A percentile compares a stretch with the other conserved stretches of the same genome.
These are phyloP conservation scores for Penicillium coffeae DNA, from an alignment of 495 filamentous ascomycete genomes.

Conservation along the genomic window DNA sequence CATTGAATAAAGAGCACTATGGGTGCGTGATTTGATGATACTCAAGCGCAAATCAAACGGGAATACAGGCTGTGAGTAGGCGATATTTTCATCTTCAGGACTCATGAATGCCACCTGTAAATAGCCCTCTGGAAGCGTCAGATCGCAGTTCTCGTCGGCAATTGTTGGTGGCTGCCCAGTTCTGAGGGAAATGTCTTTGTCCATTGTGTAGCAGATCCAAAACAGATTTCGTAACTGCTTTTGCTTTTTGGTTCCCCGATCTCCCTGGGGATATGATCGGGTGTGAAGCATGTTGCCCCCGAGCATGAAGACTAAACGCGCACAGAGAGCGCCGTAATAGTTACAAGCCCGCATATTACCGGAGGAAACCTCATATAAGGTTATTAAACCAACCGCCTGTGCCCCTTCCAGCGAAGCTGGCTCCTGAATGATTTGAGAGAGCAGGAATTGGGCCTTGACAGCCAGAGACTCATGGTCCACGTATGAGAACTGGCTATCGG, in stretches of 20 bases:
- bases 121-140: slow-evolving; percentile 47
- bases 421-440: slow-evolving; percentile 41
- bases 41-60: slow-evolving; percentile 47
- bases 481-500: neutral
- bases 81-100: slow-evolving; percentile 19
- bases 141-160: slow-evolving; percentile 50
- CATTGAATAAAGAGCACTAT: slow-evolving; percentile 46
- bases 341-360: slow-evolving; percentile 44
- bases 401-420: slow-evolving; percentile 32
- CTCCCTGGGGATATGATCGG: neutral
- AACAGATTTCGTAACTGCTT: slow-evolving; percentile 46
- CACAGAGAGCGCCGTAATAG: slow-evolving; percentile 39
- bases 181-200: slow-evolving; percentile 49
- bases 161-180: slow-evolving; percentile 51
- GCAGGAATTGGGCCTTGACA: slow-evolving; percentile 34
- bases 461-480: slow-evolving; percentile 33
- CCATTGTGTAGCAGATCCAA: slow-evolving; percentile 51
- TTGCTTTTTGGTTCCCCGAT: slow-evolving; percentile 15
- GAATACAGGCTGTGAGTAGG: slow-evolving; percentile 32
- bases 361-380: slow-evolving; percentile 38
- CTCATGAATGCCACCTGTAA: slow-evolving; percentile 29
- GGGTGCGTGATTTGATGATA: slow-evolving; percentile 48
- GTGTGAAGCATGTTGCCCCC: slow-evolving; percentile 33
- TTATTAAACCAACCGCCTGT: slow-evolving; percentile 43
- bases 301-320: slow-evolving; percentile 45